Conservation (phyloP, 345 rosid genomes). For the Orychophragmus violaceus region DNA sequence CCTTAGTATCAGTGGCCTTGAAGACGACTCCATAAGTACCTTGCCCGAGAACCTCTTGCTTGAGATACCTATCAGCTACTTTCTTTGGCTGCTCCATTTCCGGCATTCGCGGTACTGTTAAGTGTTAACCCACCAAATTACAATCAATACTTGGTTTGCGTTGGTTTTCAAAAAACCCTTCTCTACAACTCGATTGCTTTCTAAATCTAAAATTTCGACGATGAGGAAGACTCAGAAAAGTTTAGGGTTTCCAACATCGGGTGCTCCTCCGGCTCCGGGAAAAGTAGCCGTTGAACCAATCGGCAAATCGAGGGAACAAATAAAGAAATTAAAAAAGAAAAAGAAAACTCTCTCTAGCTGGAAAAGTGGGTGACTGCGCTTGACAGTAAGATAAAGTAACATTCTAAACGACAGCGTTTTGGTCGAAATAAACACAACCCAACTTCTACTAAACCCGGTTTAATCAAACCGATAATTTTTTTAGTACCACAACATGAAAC, state of each 20-base stretch:
- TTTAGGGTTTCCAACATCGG: no score
- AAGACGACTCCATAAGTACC: neutral
- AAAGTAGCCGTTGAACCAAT: neutral
- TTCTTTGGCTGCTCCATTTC: neutral
- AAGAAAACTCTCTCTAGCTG: no score
- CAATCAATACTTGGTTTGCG: no score
- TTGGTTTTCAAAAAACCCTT: no score
- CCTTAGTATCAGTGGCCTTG: neutral
- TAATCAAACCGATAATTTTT: neutral
- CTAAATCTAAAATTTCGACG: no score
- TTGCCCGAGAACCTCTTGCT: neutral
- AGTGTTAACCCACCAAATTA: no score
- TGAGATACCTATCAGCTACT: neutral
- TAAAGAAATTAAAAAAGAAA: no score
- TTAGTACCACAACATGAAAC: neutral
- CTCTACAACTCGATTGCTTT: no score
- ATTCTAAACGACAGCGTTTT: neutral
- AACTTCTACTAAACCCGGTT: neutral
- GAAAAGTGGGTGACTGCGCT: neutral
- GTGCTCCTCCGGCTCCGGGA: no score
- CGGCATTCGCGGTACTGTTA: no score
- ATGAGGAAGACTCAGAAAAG: no score
- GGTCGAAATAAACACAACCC: neutral
- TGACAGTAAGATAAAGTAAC: neutral
- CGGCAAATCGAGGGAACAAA: neutral